Conservation (phyloP, 257 asterid species). For the Solanum infundibuliforme region DNA sequence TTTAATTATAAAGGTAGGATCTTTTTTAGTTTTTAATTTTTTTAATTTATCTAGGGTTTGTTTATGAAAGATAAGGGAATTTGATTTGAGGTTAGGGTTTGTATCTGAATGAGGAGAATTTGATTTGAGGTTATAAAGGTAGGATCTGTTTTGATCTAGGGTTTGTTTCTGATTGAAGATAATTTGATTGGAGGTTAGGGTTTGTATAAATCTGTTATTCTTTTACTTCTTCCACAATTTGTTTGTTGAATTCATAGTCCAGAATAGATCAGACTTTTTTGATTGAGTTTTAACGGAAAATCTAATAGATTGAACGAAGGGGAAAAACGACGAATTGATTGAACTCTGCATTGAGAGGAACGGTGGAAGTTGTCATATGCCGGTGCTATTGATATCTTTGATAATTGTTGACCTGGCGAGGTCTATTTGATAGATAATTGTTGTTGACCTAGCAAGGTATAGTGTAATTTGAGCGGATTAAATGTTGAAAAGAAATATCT, state of each 20-base stretch:
- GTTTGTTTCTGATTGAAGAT: not conserved
- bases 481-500: conserved; percentile 16
- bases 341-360: conserved; percentile 4
- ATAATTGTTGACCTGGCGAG: conserved; percentile 4
- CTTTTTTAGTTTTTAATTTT: not conserved
- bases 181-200: conserved; percentile 6
- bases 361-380: not conserved
- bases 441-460: conserved; percentile 1
- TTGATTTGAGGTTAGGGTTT: conserved; percentile 13
- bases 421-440: not conserved
- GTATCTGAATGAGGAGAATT: not conserved
- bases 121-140: not conserved
- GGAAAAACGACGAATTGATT: not conserved
- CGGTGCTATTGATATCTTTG: conserved; percentile 7
- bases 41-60: conserved; percentile 5
- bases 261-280: not conserved
- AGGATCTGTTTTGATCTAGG: not conserved
- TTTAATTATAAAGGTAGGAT: conserved; percentile 26
- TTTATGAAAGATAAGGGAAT: not conserved
- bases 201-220: conserved; percentile 3
- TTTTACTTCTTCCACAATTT: not conserved
- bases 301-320: not conserved
- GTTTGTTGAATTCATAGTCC: not conserved
- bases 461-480: conserved; percentile 1
- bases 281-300: not conserved